These are phyloP conservation scores for Delitschia confertaspora DNA, from an alignment of 495 filamentous ascomycete species.

Conservation along the genomic window DNA sequence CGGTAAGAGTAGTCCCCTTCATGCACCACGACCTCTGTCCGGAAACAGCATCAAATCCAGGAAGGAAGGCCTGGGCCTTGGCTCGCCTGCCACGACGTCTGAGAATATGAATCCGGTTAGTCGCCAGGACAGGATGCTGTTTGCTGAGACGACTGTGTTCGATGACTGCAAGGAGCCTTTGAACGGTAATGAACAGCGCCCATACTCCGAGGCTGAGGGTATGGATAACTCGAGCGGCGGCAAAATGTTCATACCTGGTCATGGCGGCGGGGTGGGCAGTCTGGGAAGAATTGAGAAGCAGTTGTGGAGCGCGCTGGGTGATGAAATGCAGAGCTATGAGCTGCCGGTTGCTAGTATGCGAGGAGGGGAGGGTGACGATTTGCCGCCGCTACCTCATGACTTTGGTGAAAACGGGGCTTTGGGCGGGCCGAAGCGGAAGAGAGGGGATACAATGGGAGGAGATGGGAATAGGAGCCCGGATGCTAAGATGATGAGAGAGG, in stretches of 20 bases:
- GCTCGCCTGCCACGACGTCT: not conserved
- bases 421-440: constrained; percentile 11
- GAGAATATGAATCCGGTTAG: not conserved
- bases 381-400: no score
- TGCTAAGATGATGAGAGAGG: constrained; percentile 6
- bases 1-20: constrained; percentile 9
- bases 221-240: not conserved
- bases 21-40: not conserved
- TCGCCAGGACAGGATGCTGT: constrained; percentile 9
- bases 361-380: not conserved
- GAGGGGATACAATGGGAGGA: constrained; percentile 6
- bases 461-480: constrained; percentile 4
- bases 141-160: no score
- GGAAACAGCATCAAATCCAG: constrained; percentile 6
- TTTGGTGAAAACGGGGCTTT: not conserved
- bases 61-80: constrained; percentile 14
- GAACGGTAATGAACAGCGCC: no score
- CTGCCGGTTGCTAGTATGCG: not conserved
- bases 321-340: constrained; percentile 7
- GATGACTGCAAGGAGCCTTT: no score
- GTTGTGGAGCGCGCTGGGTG: constrained; percentile 17
- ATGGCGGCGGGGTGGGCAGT: constrained; percentile 5
- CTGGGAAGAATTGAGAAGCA: constrained; percentile 8
- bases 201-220: not conserved
- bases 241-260: constrained; percentile 6